Conservation (phyloP, 1,284 basidiomycete genomes). For the Moniliophthora roreri region DNA sequence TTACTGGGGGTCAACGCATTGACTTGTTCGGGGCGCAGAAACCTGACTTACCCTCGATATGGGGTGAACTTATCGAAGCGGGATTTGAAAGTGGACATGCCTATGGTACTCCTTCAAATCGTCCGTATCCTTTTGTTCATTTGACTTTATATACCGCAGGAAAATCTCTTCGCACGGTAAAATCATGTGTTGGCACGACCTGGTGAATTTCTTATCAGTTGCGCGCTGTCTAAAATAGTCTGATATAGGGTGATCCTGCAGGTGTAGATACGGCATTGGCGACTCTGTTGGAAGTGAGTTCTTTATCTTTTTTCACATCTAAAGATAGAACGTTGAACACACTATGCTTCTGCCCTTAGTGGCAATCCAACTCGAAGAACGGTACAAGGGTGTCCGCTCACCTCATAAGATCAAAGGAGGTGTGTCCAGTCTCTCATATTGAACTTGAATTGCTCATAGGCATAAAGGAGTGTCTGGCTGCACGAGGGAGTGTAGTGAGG, state of each 20-base stretch:
- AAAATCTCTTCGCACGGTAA: slow-evolving; percentile 39
- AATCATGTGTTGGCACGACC: slow-evolving; percentile 41
- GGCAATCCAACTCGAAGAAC: slow-evolving; percentile 71
- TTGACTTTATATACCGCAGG: not conserved
- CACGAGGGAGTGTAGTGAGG: too few species aligned
- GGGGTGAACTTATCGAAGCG: slow-evolving; percentile 65
- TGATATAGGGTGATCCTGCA: slow-evolving; percentile 30
- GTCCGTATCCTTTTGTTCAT: not conserved
- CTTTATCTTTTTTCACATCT: not conserved
- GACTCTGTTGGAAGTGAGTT: slow-evolving; percentile 60
- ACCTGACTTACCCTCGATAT: slow-evolving; percentile 75
- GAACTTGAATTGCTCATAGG: too few species aligned
- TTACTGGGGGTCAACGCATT: slow-evolving; percentile 54
- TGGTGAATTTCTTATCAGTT: slow-evolving; percentile 18
- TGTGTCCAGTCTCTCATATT: too few species aligned
- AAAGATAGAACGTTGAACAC: not conserved
- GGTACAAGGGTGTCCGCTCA: slow-evolving; percentile 70
- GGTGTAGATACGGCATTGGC: slow-evolving; percentile 78
- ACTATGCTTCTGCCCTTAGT: slow-evolving; percentile 24
- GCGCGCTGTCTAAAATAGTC: too few species aligned
- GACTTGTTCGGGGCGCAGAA: slow-evolving; percentile 78
- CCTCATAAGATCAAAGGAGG: slow-evolving; percentile 83
- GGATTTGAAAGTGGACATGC: slow-evolving; percentile 80
- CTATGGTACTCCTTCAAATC: slow-evolving; percentile 47
- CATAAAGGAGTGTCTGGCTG: too few species aligned